Conservation (phyloP, 768 basidiomycete species). For the Lactarius deliciosus region DNA sequence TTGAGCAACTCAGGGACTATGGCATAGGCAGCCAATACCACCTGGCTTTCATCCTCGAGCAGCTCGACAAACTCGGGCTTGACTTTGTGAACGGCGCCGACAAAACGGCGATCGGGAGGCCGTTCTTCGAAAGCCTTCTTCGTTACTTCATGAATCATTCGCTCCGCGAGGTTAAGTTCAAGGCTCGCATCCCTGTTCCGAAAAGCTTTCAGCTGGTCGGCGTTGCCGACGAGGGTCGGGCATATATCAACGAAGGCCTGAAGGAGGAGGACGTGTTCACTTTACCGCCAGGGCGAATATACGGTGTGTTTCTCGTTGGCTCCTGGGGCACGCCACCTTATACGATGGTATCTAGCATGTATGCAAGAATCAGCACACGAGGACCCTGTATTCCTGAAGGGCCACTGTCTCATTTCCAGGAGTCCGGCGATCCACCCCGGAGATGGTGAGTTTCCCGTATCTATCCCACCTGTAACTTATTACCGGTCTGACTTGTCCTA, state of each 20-base stretch:
- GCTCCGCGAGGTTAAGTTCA: constrained; percentile 71
- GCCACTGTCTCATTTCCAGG: constrained; percentile 32
- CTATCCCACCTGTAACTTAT: background rate
- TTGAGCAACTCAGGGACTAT: constrained; percentile 49
- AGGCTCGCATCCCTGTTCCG: constrained; percentile 71
- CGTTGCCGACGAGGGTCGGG: constrained; percentile 74
- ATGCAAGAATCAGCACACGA: constrained; percentile 12
- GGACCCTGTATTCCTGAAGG: constrained; percentile 9
- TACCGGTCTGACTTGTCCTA: background rate
- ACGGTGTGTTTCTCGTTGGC: constrained; percentile 9
- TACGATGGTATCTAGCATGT: constrained; percentile 15
- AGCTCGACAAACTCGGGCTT: constrained; percentile 49
- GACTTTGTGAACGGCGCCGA: constrained; percentile 42
- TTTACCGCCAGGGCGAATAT: constrained; percentile 12
- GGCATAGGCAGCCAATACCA: constrained; percentile 47
- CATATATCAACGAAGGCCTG: constrained; percentile 19
- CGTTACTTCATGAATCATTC: constrained; percentile 62
- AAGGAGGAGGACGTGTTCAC: constrained; percentile 18
- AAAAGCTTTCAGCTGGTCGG: constrained; percentile 72
- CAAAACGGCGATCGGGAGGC: constrained; percentile 45
- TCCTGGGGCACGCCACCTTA: background rate
- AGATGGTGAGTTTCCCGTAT: constrained; percentile 30
- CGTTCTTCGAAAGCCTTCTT: constrained; percentile 57
- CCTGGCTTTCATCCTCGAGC: constrained; percentile 50
- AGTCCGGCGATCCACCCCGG: constrained; percentile 40